phyloP scores from a whole-genome alignment of 371 early-diverging fungal species.

The Dichotomocladium elegans region DNA sequence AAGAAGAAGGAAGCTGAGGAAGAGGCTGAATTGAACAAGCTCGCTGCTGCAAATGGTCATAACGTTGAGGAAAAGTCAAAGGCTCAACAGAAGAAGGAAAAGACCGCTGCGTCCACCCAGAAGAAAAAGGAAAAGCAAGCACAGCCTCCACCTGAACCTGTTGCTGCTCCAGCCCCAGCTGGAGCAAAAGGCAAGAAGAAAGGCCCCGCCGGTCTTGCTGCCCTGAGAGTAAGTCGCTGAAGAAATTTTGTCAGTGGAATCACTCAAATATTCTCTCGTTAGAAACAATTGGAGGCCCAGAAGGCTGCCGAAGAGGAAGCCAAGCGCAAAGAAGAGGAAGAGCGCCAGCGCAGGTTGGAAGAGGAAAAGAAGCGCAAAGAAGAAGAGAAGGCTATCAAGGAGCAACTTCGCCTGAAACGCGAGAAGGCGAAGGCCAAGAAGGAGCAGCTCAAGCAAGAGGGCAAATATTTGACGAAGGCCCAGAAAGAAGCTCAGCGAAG shows the following conservation, averaged over 20 bases:
- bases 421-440: slow-evolving; percentile 61
- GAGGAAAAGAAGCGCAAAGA: slow-evolving; percentile 47
- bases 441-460: slow-evolving; percentile 89
- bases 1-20: slow-evolving; percentile 22
- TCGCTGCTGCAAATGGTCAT: slow-evolving; percentile 13
- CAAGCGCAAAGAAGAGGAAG: slow-evolving; percentile 32
- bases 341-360: slow-evolving; percentile 38
- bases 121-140: slow-evolving; percentile 18
- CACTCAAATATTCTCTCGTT: not conserved
- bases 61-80: slow-evolving; percentile 15
- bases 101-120: slow-evolving; percentile 38
- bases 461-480: slow-evolving; percentile 90
- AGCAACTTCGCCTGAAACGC: slow-evolving; percentile 9
- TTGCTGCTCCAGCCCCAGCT: slow-evolving; percentile 18
- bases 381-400: slow-evolving; percentile 43
- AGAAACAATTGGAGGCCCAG: slow-evolving; percentile 52
- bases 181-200: slow-evolving; percentile 40
- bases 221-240: slow-evolving; percentile 40
- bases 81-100: slow-evolving; percentile 33
- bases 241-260: not conserved
- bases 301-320: slow-evolving; percentile 51
- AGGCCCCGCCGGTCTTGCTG: slow-evolving; percentile 41
- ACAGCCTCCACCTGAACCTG: slow-evolving; percentile 23
- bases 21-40: no score
- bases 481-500: slow-evolving; percentile 84